Percentiles rank a stretch among this genome's conserved stretches.
These are phyloP conservation scores for Luvunga scandens DNA, from an alignment of 345 rosid genomes.

Conservation along the genomic window DNA sequence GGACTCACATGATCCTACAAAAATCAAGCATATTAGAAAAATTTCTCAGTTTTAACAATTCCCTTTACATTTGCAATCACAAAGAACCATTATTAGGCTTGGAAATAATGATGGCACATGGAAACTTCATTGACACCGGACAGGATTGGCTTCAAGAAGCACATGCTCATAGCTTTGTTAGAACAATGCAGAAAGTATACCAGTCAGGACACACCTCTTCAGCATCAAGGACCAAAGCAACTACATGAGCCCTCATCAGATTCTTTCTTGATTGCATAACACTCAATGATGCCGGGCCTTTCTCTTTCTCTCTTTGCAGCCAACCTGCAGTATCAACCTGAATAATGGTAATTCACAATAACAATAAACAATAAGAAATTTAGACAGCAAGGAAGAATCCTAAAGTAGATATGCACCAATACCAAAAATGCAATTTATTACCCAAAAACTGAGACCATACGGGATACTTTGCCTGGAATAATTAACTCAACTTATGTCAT, in stretches of 20 bases:
- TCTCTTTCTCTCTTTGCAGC: conserved; percentile 85
- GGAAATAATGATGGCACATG: background rate
- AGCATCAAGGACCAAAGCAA: conserved; percentile 94
- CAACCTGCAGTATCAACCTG: conserved; percentile 99
- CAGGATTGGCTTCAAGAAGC: background rate
- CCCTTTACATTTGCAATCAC: background rate
- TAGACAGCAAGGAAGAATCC: background rate
- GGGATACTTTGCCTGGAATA: background rate
- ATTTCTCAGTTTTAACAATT: background rate
- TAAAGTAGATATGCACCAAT: background rate
- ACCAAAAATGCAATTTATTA: background rate
- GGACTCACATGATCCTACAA: background rate
- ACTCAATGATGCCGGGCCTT: conserved; percentile 92
- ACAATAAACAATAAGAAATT: background rate
- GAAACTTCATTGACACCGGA: background rate
- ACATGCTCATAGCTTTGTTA: conserved; percentile 1
- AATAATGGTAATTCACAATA: conserved; percentile 7
- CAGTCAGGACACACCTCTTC: conserved; percentile 60
- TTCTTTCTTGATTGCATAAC: conserved; percentile 91
- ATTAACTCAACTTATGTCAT: background rate
- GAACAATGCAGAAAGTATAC: background rate
- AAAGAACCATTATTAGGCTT: background rate
- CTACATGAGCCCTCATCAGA: conserved; percentile 91
- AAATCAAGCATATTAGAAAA: background rate
- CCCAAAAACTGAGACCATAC: background rate